phyloP scores from a whole-genome alignment of 2,329 filamentous ascomycete species.

The Byssoonygena ceratinophila region DNA sequence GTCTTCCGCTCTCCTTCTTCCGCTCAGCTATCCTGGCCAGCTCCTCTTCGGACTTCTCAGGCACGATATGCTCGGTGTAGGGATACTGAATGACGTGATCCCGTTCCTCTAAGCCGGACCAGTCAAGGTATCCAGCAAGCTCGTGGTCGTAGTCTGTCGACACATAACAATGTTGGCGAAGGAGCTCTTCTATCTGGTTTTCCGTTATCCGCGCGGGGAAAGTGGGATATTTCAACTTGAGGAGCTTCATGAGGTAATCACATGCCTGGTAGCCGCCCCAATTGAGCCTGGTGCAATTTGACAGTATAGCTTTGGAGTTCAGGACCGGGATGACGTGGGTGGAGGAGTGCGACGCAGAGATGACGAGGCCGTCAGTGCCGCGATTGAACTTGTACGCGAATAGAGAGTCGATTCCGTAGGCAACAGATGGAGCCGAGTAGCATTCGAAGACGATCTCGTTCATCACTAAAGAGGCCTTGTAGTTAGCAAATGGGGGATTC shows the following conservation, averaged over 20 bases:
- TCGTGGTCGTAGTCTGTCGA: slow-evolving; percentile 75
- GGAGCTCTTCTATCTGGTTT: slow-evolving; percentile 76
- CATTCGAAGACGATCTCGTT: slow-evolving; percentile 95
- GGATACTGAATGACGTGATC: slow-evolving; percentile 87
- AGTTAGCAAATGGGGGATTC: no score
- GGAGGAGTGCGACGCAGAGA: slow-evolving; percentile 85
- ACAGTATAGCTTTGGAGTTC: slow-evolving; percentile 70
- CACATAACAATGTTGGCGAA: slow-evolving; percentile 81
- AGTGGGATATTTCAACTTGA: slow-evolving; percentile 81
- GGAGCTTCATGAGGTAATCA: slow-evolving; percentile 82
- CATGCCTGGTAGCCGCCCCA: slow-evolving; percentile 88
- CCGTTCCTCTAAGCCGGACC: slow-evolving; percentile 81
- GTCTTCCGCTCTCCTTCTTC: slow-evolving; percentile 83
- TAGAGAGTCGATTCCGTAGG: slow-evolving; percentile 90
- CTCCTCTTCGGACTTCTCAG: slow-evolving; percentile 92
- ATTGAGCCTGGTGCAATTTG: slow-evolving; percentile 78
- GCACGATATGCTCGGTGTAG: slow-evolving; percentile 77
- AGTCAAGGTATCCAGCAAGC: slow-evolving; percentile 67
- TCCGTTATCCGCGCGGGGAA: slow-evolving; percentile 78
- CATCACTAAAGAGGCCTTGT: no score
- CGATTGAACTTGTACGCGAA: slow-evolving; percentile 93
- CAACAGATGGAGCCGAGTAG: slow-evolving; percentile 78
- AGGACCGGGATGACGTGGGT: slow-evolving; percentile 93
- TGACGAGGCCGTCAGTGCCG: slow-evolving; percentile 73
- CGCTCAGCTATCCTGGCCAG: slow-evolving; percentile 81